phyloP scores from a whole-genome alignment of 2,329 filamentous ascomycete species.

The Trichoderma sp. region DNA sequence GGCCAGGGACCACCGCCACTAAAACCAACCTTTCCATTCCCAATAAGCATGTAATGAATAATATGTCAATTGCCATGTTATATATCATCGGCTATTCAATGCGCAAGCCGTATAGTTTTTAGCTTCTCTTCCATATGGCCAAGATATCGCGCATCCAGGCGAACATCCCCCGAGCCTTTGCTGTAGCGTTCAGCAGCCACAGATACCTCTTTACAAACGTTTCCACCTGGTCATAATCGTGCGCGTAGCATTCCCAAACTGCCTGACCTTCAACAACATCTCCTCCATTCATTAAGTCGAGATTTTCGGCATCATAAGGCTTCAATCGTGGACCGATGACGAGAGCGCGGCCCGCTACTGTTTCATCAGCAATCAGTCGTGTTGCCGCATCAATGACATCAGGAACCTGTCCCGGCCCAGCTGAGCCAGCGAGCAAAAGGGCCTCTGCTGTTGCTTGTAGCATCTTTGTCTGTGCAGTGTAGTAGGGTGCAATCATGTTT shows the following conservation, averaged over 20 bases:
- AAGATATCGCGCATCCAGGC: conserved; percentile 44
- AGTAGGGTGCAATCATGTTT: conserved; percentile 69
- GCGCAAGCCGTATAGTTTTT: conserved; percentile 29
- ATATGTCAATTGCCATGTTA: not conserved
- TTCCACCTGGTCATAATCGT: conserved; percentile 60
- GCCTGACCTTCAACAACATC: conserved; percentile 46
- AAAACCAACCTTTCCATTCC: conserved; percentile 53
- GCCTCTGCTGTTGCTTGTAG: conserved; percentile 51
- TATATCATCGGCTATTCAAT: conserved; percentile 39
- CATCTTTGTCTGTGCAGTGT: conserved; percentile 60
- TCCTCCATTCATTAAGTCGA: conserved; percentile 31
- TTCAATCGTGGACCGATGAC: conserved; percentile 58
- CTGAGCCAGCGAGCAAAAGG: conserved; percentile 55
- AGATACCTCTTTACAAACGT: conserved; percentile 57
- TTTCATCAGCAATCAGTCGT: conserved; percentile 60
- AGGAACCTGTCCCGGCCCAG: conserved; percentile 51
- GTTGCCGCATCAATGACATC: conserved; percentile 67
- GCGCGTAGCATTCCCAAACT: conserved; percentile 62
- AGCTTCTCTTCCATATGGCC: conserved; percentile 27
- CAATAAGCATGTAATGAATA: not conserved
- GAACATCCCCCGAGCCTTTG: conserved; percentile 54
- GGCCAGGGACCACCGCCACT: conserved; percentile 61
- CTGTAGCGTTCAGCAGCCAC: conserved; percentile 53
- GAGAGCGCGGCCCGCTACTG: conserved; percentile 58
- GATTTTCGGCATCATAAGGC: conserved; percentile 38